A percentile compares a stretch with the other conserved stretches of the same genome.
Evolutionary conservation across 345 rosid genomes (phyloP).

Genomic region (Sapria himalayana): DNA sequence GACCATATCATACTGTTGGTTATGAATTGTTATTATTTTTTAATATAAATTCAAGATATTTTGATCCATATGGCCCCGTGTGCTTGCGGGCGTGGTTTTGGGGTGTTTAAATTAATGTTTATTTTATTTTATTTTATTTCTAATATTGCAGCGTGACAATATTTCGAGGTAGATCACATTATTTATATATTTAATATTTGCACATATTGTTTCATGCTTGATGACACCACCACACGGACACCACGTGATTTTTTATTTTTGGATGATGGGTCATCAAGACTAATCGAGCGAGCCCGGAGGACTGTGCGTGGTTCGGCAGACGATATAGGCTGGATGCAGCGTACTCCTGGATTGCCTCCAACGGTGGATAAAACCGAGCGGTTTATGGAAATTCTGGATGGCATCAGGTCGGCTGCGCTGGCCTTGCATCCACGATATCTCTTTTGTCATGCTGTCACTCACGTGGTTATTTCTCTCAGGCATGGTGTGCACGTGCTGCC

Average conservation of each 20-base stretch:
- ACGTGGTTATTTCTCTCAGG: slow-evolving; percentile 19
- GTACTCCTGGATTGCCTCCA: slow-evolving; percentile 50
- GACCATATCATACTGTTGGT: too few species aligned
- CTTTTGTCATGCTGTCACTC: slow-evolving; percentile 9
- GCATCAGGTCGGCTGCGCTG: slow-evolving; percentile 40
- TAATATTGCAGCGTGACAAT: not conserved
- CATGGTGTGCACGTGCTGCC: slow-evolving; percentile 88
- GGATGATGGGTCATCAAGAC: too few species aligned
- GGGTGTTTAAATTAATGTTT: too few species aligned
- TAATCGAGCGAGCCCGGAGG: slow-evolving; percentile 68
- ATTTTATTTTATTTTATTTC: slow-evolving; percentile 1
- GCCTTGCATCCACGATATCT: too few species aligned
- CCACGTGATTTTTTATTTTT: slow-evolving; percentile 7
- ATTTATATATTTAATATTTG: not conserved
- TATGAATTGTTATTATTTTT: too few species aligned
- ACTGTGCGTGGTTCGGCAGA: slow-evolving; percentile 93
- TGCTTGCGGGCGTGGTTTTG: too few species aligned
- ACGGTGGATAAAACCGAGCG: slow-evolving; percentile 81
- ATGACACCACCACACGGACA: not conserved
- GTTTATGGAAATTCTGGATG: slow-evolving; percentile 47
- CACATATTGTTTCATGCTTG: not conserved
- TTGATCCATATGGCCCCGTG: too few species aligned
- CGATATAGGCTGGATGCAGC: slow-evolving; percentile 89
- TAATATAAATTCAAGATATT: too few species aligned
- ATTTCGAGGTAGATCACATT: not conserved